Base-by-base conservation (phyloP, 176 grass and related monocot species). In the Lolium perenne region DNA sequence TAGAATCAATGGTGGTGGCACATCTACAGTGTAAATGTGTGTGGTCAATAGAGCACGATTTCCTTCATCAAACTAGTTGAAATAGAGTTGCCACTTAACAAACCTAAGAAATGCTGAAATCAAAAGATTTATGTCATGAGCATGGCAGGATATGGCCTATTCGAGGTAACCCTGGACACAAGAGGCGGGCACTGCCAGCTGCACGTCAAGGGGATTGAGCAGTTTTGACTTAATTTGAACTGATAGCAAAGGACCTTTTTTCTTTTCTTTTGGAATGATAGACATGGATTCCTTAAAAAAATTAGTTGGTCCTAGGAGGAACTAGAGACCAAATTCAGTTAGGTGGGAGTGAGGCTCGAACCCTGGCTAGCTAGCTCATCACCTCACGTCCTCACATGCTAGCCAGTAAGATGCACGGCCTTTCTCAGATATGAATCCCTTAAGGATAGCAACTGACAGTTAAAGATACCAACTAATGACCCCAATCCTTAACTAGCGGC, bases 61-160 rank as follows among this genome's bases (percentile, higher is more conserved):
- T 60, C n/a, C 18, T 60, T 59, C 56, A 10, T 59, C 20, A 21
- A 58, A n/a, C 7, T n/a, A 59, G 20, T 60, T 60, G 0, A 17
- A 22, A 60, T 60, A 22, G 58, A 60, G 58, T 60, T 60, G 58
- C 58, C 58, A 60, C 58, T 22, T 60, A 60, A 60, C 58, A 60
- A 60, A 11, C n/a, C 8, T 22, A 60, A 22, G n/a, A 60, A 60
- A 60, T 60, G 41, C 32, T 35, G 32, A 35, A 35, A 35, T 35
- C 32, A 35, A 35, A 35, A 35, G 32, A 35, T 35, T 45, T 10
- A 22, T 60, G 58, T 60, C 58, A 60, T 1, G n/a, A 60, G n/a
- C 58, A 60, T 60, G 58, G 8, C 58, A 60, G 8, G n/a, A 60
- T 60, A 60, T 22, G n/a, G 58, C 58, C 8, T 22, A 60, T 60